These are phyloP conservation scores for Camelina hispida DNA, from an alignment of 345 rosid species.

Conservation along the genomic window DNA sequence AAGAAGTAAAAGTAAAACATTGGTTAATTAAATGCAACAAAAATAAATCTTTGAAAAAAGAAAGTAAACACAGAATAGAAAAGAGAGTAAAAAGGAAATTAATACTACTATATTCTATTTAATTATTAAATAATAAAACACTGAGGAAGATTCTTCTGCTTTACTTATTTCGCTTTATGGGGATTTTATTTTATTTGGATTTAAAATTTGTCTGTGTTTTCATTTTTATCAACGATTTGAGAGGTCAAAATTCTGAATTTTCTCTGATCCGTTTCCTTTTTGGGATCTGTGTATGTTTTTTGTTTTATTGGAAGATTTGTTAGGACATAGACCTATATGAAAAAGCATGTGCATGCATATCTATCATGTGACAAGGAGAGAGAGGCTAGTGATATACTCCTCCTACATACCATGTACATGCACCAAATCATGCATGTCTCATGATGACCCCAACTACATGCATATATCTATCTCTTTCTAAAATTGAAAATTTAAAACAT, in stretches of 20 bases:
- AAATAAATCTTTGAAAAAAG: no score
- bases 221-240: constrained; percentile 15
- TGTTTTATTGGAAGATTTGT: constrained; percentile 46
- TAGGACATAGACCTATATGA: constrained; percentile 40
- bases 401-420: constrained; percentile 29
- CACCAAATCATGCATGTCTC: constrained; percentile 30
- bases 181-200: constrained; percentile 18
- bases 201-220: constrained; percentile 28
- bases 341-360: constrained; percentile 48
- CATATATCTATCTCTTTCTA: constrained; percentile 16
- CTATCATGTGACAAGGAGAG: constrained; percentile 34
- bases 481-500: constrained; percentile 5
- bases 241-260: constrained; percentile 44
- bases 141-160: constrained; percentile 34
- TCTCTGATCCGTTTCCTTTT: constrained; percentile 43
- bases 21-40: not conserved
- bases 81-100: constrained; percentile 7
- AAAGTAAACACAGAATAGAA: not conserved
- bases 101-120: no score
- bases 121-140: no score
- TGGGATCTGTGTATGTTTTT: constrained; percentile 48
- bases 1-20: not conserved
- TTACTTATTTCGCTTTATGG: constrained; percentile 19
- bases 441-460: constrained; percentile 30
- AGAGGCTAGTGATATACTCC: not conserved